Evolutionary conservation across 2,329 filamentous ascomycete species (phyloP), one percentile per base, ranked within the genome.

Genomic region (Onygenales sp.): DNA sequence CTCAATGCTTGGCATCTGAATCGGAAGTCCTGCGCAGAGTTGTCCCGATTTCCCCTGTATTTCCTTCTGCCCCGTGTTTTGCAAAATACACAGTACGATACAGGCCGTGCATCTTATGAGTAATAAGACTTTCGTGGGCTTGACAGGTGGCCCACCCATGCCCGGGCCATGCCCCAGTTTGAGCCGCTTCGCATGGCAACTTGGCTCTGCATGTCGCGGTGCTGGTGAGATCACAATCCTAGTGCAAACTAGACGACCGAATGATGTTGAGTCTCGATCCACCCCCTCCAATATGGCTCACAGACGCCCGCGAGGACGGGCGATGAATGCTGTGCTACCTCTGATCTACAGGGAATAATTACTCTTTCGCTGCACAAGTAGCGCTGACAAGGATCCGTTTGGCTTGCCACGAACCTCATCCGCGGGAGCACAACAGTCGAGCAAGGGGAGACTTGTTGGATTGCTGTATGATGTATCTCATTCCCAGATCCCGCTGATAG

Each of bases 391-490:
- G 34, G 46, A 21, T n/a, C 46, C 17, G 33, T 10, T 39, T 49
- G 46, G 46, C 46, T 21, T 49, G 14, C 34, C 13, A 49, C 46
- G 46, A 49, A 40, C 46, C 33, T 21, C 36, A 49, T 14, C 33
- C 14, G 46, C 33, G 36, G 46, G 46, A 39, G 46, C 46, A 17
- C 21, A 40, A n/a, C 13, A 9, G 39, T 39, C 14, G 46, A 27
- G 34, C 34, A 49, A 13, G 14, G 14, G 13, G 39, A 27, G 21
- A n/a, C 34, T 39, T 39, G 21, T 21, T 49, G 34, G 14, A 21
- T 49, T 21, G 34, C 46, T 49, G 34, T 39, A 49, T 45, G 50
- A 43, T 52, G 50, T 37, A 44, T 45, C 50, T 32, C 42, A 11
- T 45, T 46, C n/a, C 50, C 40, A 32, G 40, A 52, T 37, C 31